Evolutionary conservation across 2,329 filamentous ascomycete genomes (phyloP).

Genomic region (Colletotrichum echinochloae): DNA sequence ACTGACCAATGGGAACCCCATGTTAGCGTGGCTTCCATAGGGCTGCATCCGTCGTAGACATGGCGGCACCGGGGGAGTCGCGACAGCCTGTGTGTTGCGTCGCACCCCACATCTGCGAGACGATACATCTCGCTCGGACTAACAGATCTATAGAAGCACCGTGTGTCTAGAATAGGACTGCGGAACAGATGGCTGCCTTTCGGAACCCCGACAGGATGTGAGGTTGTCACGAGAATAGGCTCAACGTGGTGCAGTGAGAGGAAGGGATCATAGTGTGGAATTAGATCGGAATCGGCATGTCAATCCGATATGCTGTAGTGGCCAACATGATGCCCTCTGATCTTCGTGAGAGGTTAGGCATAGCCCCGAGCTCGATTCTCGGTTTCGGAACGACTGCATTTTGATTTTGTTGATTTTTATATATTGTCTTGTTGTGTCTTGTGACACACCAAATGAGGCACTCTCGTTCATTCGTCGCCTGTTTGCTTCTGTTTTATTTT

Average conservation of each 20-base stretch:
- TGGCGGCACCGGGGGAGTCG: neutral
- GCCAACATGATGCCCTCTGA: conserved; percentile 39
- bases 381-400: conserved; percentile 13
- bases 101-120: neutral
- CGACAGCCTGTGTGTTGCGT: neutral
- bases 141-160: neutral
- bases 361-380: conserved; percentile 37
- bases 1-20: neutral
- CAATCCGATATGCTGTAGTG: conserved; percentile 37
- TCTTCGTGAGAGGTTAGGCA: conserved; percentile 12
- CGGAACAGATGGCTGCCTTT: neutral
- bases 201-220: neutral
- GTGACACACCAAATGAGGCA: too few relatives aligned
- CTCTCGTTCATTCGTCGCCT: too few relatives aligned
- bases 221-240: neutral
- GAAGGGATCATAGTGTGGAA: too few relatives aligned
- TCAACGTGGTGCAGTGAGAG: too few relatives aligned
- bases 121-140: neutral
- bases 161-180: neutral
- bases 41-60: neutral
- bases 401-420: neutral
- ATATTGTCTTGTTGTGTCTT: too few relatives aligned
- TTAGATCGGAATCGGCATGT: rapidly evolving
- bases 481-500: too few relatives aligned
- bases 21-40: neutral